These are phyloP conservation scores for Yarrowia alimentaria DNA, from an alignment of 805 yeast genomes.

Conservation along the genomic window DNA sequence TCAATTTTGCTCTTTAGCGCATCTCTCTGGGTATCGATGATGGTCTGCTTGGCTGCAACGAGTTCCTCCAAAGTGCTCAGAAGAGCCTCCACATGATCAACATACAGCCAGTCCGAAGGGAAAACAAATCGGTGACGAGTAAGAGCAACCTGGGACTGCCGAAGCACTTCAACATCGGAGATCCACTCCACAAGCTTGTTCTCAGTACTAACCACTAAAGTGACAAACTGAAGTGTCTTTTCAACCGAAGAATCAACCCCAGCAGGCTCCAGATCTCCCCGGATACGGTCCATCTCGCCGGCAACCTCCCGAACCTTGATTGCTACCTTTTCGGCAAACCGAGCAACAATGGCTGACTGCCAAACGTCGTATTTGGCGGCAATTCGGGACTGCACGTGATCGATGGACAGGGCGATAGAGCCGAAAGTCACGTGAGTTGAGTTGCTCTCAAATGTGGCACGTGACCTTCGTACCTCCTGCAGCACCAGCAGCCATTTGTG, in stretches of 20 bases:
- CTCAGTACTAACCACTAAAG: constrained; percentile 42
- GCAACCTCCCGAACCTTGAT: constrained; percentile 39
- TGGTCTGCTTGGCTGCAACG: constrained; percentile 39
- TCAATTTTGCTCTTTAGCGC: constrained; percentile 45
- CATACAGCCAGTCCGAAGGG: constrained; percentile 55
- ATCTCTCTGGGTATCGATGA: constrained; percentile 47
- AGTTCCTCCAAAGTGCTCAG: constrained; percentile 45
- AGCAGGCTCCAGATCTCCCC: constrained; percentile 43
- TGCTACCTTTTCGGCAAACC: constrained; percentile 45
- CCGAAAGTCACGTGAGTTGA: constrained; percentile 47
- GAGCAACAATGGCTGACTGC: constrained; percentile 48
- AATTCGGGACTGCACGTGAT: constrained; percentile 54
- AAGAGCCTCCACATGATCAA: constrained; percentile 61
- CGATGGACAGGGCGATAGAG: constrained; percentile 40
- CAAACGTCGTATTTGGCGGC: constrained; percentile 57
- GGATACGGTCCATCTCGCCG: constrained; percentile 39
- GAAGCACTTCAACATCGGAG: constrained; percentile 32
- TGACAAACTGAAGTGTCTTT: constrained; percentile 43
- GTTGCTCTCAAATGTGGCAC: constrained; percentile 52
- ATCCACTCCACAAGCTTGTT: constrained; percentile 34
- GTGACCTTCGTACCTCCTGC: constrained; percentile 45
- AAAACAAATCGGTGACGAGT: constrained; percentile 48
- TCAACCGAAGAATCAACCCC: constrained; percentile 43
- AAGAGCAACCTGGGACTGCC: constrained; percentile 45
- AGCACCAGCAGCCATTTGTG: constrained; percentile 51